Conservation (phyloP, 805 yeast species). For the Jamesozyma gamospora region DNA sequence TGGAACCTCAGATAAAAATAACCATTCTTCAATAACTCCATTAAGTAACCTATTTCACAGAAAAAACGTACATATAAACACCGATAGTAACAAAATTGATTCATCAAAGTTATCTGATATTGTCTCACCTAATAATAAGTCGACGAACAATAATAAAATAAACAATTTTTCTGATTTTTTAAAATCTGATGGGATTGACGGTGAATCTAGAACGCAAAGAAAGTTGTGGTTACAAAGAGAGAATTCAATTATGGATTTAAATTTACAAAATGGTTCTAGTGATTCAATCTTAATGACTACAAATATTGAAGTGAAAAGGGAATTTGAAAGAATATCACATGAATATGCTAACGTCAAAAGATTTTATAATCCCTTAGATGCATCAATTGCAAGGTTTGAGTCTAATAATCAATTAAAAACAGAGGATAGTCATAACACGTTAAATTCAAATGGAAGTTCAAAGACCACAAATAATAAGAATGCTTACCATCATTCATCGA, state of each 20-base stretch:
- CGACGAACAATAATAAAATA: slow-evolving; percentile 1
- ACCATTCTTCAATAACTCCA: neutral
- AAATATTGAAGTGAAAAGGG: slow-evolving; percentile 54
- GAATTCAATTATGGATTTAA: slow-evolving; percentile 53
- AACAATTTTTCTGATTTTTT: slow-evolving; percentile 36
- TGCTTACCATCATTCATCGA: slow-evolving; percentile 1
- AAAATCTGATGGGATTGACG: slow-evolving; percentile 29
- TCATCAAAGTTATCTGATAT: neutral
- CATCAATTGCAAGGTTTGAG: slow-evolving; percentile 46
- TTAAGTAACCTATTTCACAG: slow-evolving; percentile 2
- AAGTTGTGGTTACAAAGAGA: slow-evolving; percentile 77
- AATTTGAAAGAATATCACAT: slow-evolving; percentile 65
- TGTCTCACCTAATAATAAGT: neutral
- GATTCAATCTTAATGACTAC: slow-evolving; percentile 34
- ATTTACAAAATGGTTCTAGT: slow-evolving; percentile 21
- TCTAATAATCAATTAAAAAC: slow-evolving; percentile 3
- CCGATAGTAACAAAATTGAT: neutral
- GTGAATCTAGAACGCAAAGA: slow-evolving; percentile 72
- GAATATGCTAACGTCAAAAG: slow-evolving; percentile 64
- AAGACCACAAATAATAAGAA: slow-evolving; percentile 2
- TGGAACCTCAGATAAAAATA: neutral
- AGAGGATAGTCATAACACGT: neutral
- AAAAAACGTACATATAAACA: neutral
- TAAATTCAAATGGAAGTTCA: neutral
- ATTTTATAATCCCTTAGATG: slow-evolving; percentile 59